Percentiles rank a stretch among this genome's conserved stretches.
phyloP scores from a whole-genome alignment of 345 rosid genomes.

The Corymbia maculata region DNA sequence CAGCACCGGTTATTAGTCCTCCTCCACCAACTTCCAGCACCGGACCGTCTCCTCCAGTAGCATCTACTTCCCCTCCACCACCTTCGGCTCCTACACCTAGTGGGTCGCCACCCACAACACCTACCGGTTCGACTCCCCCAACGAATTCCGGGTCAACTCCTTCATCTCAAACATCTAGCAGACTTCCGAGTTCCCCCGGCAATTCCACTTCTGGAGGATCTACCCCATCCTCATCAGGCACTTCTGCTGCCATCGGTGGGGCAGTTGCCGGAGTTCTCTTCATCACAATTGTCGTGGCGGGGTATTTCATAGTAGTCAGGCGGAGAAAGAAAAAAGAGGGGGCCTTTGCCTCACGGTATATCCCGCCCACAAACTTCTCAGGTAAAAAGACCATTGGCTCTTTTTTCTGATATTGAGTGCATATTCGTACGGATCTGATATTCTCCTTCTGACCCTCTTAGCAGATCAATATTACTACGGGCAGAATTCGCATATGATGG shows the following conservation, averaged over 20 bases:
- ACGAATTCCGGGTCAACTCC: not conserved
- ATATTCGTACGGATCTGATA: not conserved
- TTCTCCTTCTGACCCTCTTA: not conserved
- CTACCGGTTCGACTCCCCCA: not conserved
- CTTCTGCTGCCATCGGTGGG: slow-evolving; percentile 12
- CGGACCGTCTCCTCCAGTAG: slow-evolving; percentile 19
- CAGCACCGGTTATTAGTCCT: not conserved
- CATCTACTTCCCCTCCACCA: not conserved
- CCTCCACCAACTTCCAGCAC: slow-evolving; percentile 3
- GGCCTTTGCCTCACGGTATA: slow-evolving; percentile 16
- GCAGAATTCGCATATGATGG: slow-evolving; percentile 17
- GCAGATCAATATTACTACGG: slow-evolving; percentile 51
- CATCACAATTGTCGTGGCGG: slow-evolving; percentile 34
- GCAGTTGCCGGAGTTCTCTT: slow-evolving; percentile 40
- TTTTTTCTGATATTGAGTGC: not conserved
- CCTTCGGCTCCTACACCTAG: slow-evolving; percentile 2
- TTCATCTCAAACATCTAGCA: not conserved
- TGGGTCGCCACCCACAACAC: not conserved
- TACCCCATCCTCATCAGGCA: not conserved
- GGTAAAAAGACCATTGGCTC: slow-evolving; percentile 20
- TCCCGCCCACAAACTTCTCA: slow-evolving; percentile 40
- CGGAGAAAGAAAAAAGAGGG: slow-evolving; percentile 31
- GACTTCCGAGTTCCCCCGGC: not conserved
- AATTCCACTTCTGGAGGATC: slow-evolving; percentile 14
- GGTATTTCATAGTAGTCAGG: slow-evolving; percentile 24